phyloP scores from a whole-genome alignment of 2,329 filamentous ascomycete genomes.

The Trichoderma koningii region DNA sequence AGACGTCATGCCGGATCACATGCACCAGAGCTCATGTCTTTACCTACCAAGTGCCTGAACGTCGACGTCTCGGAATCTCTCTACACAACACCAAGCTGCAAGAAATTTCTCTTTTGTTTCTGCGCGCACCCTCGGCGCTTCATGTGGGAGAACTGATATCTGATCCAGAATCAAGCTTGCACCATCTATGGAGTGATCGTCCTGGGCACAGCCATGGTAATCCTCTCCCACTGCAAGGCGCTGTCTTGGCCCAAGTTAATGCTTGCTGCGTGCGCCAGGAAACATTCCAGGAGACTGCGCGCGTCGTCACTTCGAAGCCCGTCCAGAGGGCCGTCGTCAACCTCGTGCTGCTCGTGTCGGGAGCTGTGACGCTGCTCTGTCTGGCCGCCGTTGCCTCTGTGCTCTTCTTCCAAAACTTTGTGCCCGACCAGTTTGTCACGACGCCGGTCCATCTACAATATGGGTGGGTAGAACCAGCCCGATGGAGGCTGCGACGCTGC shows the following conservation, averaged over 20 bases:
- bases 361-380: conserved; percentile 49
- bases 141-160: not conserved
- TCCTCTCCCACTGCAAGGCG: not conserved
- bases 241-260: not conserved
- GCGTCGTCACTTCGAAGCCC: conserved; percentile 52
- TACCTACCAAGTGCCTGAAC: not conserved
- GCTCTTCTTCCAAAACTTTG: conserved; percentile 58
- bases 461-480: conserved; percentile 46
- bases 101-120: not conserved
- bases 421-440: conserved; percentile 57
- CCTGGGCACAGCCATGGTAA: conserved; percentile 11
- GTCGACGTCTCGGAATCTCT: not conserved
- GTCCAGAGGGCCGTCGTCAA: conserved; percentile 55
- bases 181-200: conserved; percentile 6
- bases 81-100: not conserved
- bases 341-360: conserved; percentile 47
- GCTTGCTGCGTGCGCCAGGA: conserved; percentile 35
- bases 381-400: conserved; percentile 53
- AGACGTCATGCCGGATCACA: conserved; percentile 28
- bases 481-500: not conserved
- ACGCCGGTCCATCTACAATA: conserved; percentile 60
- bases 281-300: conserved; percentile 41
- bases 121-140: not conserved
- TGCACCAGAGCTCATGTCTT: conserved; percentile 19
- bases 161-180: not conserved